These are phyloP conservation scores for Daldinia vernicosa DNA, from an alignment of 495 filamentous ascomycete species.

Conservation along the genomic window DNA sequence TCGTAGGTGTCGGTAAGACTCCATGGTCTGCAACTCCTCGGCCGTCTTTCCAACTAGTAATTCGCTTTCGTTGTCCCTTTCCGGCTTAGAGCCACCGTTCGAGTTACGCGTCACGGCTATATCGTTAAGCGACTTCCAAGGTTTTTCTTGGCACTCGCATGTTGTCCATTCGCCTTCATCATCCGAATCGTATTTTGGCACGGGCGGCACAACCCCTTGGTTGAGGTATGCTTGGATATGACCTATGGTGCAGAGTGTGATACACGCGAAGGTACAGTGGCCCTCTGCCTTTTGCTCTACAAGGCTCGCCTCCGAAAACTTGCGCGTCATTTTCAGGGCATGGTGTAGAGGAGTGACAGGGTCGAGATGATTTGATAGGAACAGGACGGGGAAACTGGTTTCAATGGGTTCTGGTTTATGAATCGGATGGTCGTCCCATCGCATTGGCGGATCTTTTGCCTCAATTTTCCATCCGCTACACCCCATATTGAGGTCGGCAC, in stretches of 20 bases:
- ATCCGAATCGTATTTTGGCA: slow-evolving; percentile 43
- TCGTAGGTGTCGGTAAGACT: slow-evolving; percentile 16
- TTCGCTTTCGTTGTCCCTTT: not conserved
- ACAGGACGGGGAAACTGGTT: slow-evolving; percentile 66
- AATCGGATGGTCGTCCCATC: slow-evolving; percentile 47
- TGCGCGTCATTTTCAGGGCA: slow-evolving; percentile 61
- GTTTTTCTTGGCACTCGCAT: slow-evolving; percentile 51
- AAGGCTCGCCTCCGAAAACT: slow-evolving; percentile 57
- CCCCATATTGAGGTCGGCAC: slow-evolving; percentile 46
- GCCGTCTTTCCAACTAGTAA: slow-evolving; percentile 24
- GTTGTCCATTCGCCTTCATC: slow-evolving; percentile 50
- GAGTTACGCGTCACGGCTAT: not conserved
- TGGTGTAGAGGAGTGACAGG: slow-evolving; percentile 66
- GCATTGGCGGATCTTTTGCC: slow-evolving; percentile 48
- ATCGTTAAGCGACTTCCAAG: slow-evolving; percentile 42
- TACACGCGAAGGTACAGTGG: slow-evolving; percentile 53
- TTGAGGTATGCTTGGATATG: slow-evolving; percentile 52
- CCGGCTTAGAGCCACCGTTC: not conserved
- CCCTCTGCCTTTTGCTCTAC: slow-evolving; percentile 56
- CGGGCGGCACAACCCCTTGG: slow-evolving; percentile 50
- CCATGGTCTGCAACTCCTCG: slow-evolving; percentile 15
- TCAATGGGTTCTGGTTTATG: slow-evolving; percentile 48
- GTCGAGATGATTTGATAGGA: slow-evolving; percentile 67
- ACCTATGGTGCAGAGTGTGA: slow-evolving; percentile 52
- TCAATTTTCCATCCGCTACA: slow-evolving; percentile 57